Percentiles rank a stretch among this genome's conserved stretches.
These are phyloP conservation scores for Ophiostoma australiae DNA, from an alignment of 2,329 filamentous ascomycete species.

Conservation along the genomic window DNA sequence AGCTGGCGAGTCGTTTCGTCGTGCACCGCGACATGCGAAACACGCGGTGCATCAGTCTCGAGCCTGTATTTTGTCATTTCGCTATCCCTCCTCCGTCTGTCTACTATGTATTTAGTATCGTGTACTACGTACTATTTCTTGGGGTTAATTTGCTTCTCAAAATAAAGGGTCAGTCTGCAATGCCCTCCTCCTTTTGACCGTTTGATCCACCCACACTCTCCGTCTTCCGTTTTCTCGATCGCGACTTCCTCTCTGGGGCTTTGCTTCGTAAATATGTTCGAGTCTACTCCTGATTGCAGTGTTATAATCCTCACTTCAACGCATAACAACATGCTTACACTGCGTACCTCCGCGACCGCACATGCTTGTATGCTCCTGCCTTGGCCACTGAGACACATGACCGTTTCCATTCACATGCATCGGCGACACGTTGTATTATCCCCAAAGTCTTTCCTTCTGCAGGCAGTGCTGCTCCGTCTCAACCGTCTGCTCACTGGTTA, in stretches of 20 bases:
- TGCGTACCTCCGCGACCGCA: neutral
- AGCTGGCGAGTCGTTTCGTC: constrained; percentile 15
- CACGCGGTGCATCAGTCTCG: constrained; percentile 24
- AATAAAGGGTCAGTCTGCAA: neutral
- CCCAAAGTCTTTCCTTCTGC: neutral
- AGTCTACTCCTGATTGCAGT: neutral
- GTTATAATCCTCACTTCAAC: neutral
- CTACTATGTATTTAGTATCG: neutral
- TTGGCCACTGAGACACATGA: neutral
- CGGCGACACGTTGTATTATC: neutral
- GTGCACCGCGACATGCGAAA: constrained; percentile 24
- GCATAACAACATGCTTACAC: neutral
- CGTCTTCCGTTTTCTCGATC: constrained; percentile 19
- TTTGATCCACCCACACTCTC: constrained; percentile 15
- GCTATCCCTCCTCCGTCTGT: neutral
- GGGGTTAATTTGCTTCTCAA: neutral
- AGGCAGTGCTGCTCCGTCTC: neutral
- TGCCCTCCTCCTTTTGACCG: constrained; percentile 13
- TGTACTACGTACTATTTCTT: neutral
- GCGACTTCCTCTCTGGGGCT: constrained; percentile 10
- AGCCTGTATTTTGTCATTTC: neutral
- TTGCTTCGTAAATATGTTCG: neutral
- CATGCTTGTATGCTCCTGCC: neutral
- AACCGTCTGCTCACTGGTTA: neutral
- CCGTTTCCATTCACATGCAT: neutral